phyloP scores from a whole-genome alignment of 176 grass and related monocot genomes.

The Musa troglodytarum region DNA sequence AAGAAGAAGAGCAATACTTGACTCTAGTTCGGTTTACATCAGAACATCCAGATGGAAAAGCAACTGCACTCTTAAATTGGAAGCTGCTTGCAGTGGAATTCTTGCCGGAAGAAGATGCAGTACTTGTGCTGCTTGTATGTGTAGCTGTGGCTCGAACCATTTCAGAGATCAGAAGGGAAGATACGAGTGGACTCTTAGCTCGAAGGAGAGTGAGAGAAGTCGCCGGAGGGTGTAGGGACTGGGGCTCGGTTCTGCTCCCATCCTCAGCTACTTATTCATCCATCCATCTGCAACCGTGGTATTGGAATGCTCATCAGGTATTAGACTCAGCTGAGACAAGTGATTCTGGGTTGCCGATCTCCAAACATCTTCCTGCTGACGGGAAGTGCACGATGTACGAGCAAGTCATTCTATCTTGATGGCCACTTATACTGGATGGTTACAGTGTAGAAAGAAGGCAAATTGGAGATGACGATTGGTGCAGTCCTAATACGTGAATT shows the following conservation, averaged over 20 bases:
- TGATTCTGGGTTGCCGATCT: conserved; percentile 17
- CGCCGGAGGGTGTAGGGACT: conserved; percentile 50
- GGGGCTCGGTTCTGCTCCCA: conserved; percentile 63
- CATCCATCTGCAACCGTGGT: conserved; percentile 55
- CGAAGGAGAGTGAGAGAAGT: conserved; percentile 58
- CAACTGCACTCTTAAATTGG: conserved; percentile 66
- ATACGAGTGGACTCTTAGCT: conserved; percentile 52
- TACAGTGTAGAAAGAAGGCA: not conserved
- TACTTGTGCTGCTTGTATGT: conserved; percentile 60
- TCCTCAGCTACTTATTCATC: conserved; percentile 27
- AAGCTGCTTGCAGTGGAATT: conserved; percentile 77
- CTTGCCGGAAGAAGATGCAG: conserved; percentile 68
- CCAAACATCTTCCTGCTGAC: conserved; percentile 62
- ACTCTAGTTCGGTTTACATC: conserved; percentile 49
- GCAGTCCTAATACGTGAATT: not conserved
- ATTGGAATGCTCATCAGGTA: conserved; percentile 48
- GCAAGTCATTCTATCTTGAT: conserved; percentile 56
- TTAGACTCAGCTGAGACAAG: conserved; percentile 44
- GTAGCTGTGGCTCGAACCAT: conserved; percentile 57
- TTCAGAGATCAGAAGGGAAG: conserved; percentile 69
- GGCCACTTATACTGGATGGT: not conserved
- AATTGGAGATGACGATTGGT: not conserved
- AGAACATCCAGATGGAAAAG: conserved; percentile 52
- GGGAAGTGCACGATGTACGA: conserved; percentile 72
- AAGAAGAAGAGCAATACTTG: conserved; percentile 54